These are phyloP conservation scores for Nakazawaea wickerhamii DNA, from an alignment of 805 yeast species.

Conservation along the genomic window DNA sequence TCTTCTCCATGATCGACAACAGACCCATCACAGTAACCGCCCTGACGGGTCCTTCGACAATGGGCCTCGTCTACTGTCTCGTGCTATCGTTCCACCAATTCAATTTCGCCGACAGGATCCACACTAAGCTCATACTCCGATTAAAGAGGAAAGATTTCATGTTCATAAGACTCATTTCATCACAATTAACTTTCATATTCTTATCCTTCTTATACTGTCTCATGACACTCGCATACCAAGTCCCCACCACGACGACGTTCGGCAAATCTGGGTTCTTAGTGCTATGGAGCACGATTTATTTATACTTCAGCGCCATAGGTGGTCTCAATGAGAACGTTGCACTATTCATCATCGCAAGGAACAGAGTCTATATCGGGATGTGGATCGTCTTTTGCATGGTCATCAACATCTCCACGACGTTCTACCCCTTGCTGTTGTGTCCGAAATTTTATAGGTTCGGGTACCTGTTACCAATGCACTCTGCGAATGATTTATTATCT, in stretches of 20 bases:
- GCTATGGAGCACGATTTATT: conserved; percentile 59
- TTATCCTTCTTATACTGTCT: conserved; percentile 54
- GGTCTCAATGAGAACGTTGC: conserved; percentile 61
- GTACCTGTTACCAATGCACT: conserved; percentile 61
- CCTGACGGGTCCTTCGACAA: conserved; percentile 61
- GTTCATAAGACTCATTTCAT: conserved; percentile 43
- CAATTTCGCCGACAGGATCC: conserved; percentile 50
- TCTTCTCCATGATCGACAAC: conserved; percentile 33
- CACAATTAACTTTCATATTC: conserved; percentile 50
- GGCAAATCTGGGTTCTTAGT: conserved; percentile 65
- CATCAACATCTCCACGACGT: conserved; percentile 57
- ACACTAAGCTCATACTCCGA: conserved; percentile 42
- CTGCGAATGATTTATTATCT: conserved; percentile 50
- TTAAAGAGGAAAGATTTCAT: conserved; percentile 42
- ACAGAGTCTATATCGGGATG: conserved; percentile 57
- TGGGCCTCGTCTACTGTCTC: conserved; percentile 67
- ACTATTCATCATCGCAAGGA: conserved; percentile 38
- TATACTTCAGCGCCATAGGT: conserved; percentile 67
- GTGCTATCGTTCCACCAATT: conserved; percentile 65
- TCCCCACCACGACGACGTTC: conserved; percentile 50
- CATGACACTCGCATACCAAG: conserved; percentile 65
- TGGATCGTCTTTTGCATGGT: conserved; percentile 70
- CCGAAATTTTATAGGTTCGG: conserved; percentile 56
- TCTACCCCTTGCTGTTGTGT: conserved; percentile 50
- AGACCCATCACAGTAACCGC: conserved; percentile 46